Conservation (phyloP, 768 basidiomycete species). For the Rubroboletus pulcherrimus region DNA sequence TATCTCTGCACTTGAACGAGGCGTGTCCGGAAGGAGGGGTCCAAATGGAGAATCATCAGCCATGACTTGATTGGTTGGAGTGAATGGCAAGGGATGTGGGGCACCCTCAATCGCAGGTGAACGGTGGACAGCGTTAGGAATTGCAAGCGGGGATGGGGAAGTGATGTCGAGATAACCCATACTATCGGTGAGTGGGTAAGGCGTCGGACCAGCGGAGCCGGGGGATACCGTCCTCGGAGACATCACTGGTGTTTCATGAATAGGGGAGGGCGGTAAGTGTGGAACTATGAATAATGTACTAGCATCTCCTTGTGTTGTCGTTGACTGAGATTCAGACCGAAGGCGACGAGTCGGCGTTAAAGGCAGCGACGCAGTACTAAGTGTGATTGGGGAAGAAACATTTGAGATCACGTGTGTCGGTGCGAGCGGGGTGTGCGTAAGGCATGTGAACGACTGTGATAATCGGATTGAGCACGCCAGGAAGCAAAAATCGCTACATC, state of each 20-base stretch:
- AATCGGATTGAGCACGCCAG: neutral
- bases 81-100: conserved; percentile 13
- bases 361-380: conserved; percentile 13
- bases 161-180: neutral
- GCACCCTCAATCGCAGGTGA: neutral
- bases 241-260: conserved; percentile 1
- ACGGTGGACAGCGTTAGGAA: neutral
- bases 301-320: conserved; percentile 5
- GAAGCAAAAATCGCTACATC: neutral
- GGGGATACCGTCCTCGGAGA: neutral
- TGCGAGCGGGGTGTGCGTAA: conserved; percentile 45
- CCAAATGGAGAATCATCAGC: conserved; percentile 30
- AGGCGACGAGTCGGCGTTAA: conserved; percentile 12
- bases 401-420: conserved; percentile 49
- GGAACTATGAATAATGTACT: neutral
- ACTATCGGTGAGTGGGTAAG: neutral
- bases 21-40: conserved; percentile 28
- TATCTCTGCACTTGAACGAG: conserved; percentile 27
- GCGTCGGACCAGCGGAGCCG: neutral
- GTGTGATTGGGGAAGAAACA: conserved; percentile 28
- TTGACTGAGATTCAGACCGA: conserved; percentile 19
- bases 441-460: conserved; percentile 40
- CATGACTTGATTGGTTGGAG: conserved; percentile 13
- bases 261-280: neutral
- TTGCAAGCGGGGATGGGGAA: conserved; percentile 12